A percentile compares a stretch with the other conserved stretches of the same genome.
These are phyloP conservation scores for Heritiera littoralis DNA, from an alignment of 345 rosid genomes.

Conservation along the genomic window DNA sequence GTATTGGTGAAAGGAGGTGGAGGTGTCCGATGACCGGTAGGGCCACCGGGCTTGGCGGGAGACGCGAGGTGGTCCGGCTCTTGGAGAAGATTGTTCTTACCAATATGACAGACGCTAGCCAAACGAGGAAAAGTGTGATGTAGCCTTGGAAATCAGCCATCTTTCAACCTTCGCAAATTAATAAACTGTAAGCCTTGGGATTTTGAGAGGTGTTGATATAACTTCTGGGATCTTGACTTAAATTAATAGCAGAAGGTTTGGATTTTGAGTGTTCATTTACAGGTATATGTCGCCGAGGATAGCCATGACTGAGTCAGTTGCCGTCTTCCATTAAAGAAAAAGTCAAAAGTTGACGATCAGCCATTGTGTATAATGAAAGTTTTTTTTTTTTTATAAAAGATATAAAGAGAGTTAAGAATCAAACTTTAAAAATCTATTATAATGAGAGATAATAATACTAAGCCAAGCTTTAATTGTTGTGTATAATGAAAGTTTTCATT, in stretches of 20 bases:
- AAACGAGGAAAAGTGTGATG: conserved; percentile 36
- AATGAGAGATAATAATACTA: too few relatives aligned
- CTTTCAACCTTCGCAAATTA: background rate
- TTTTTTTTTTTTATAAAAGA: background rate
- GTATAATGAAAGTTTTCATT: too few relatives aligned
- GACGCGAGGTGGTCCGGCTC: conserved; percentile 18
- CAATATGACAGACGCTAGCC: conserved; percentile 44
- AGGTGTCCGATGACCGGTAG: conserved; percentile 67
- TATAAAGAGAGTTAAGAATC: too few relatives aligned
- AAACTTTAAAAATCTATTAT: too few relatives aligned
- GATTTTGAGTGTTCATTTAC: background rate
- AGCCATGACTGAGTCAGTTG: background rate
- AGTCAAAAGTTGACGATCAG: background rate
- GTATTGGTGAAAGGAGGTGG: conserved; percentile 56
- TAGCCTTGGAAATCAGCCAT: conserved; percentile 27
- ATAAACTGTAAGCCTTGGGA: background rate
- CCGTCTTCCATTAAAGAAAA: background rate
- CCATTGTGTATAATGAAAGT: background rate
- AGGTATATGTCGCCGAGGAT: background rate
- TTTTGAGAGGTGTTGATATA: conserved; percentile 8
- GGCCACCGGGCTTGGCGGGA: conserved; percentile 53
- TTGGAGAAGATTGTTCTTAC: conserved; percentile 32
- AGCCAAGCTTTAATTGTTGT: too few relatives aligned
- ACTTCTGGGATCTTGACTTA: background rate
- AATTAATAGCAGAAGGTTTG: background rate